Evolutionary conservation across 192 early-diverging fungal genomes (phyloP), one percentile per base, ranked within the genome.

Genomic region (Dimargaris cristalligena): DNA sequence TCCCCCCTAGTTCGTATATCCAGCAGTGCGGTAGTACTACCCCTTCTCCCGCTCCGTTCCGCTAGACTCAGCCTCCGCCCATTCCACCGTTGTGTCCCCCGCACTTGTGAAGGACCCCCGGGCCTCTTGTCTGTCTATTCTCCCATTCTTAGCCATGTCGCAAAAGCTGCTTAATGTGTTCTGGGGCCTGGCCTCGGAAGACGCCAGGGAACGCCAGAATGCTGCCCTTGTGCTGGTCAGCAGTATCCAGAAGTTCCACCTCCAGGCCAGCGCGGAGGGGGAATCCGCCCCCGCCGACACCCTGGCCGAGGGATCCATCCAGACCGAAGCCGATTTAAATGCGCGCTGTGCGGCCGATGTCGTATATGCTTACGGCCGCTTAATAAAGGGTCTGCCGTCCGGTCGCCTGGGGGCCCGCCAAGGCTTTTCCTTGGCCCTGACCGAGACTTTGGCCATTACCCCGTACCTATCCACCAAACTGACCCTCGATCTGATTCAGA

Each of bases 391-490:
- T 59, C 72, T 99, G 44, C 78, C 89, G 28, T 87, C 83, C 48
- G 78, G 85, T 11, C 78, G 92, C 38, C 81, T 89, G 49, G 91
- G 83, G 22, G 93, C 96, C 16, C 75, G 96, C 46, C 93, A 96
- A 59, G 96, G 96, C 8, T 99, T 93, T 70, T 80, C 92, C 20
- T 73, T 95, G n/a, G 90, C 90, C 10, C 78, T 99, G 46, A 85
- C 89, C 2, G 92, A 97, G 80, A 69, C 86, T 61, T 60, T 77
- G 31, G 44, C 25, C 10, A 76, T 74, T 35, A 71, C 63, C 59
- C 72, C 49, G 41, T 69, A 46, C 63, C 70, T 66, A 46, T 83
- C 77, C 22, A 73, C 71, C 48, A 77, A 77, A 60, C 61, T 80
- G 44, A 80, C 88, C 10, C 70, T 92, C 35, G 82, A 85, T 52